Percentiles rank a stretch among this genome's conserved stretches.
These are phyloP conservation scores for Rhododendron mucronatum DNA, from an alignment of 148 eudicot species.

Conservation along the genomic window DNA sequence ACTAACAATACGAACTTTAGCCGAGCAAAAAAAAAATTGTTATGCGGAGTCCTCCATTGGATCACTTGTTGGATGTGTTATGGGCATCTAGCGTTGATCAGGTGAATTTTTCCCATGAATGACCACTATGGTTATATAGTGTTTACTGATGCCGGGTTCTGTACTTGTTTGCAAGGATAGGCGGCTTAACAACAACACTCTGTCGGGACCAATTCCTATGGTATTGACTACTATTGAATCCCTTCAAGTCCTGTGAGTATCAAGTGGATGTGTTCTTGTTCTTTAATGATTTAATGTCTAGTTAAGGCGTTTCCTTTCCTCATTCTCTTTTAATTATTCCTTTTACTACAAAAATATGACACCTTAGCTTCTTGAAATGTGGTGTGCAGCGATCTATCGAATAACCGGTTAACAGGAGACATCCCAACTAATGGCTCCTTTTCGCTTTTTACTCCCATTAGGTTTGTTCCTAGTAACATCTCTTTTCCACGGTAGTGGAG, in stretches of 20 bases:
- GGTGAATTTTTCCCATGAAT: neutral
- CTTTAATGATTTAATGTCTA: neutral
- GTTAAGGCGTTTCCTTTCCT: neutral
- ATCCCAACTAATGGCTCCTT: slow-evolving; percentile 85
- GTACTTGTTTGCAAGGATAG: slow-evolving; percentile 45
- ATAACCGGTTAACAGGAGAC: slow-evolving; percentile 47
- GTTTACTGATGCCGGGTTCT: slow-evolving; percentile 18
- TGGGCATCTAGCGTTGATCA: neutral
- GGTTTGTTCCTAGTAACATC: slow-evolving; percentile 36
- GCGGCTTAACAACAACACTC: slow-evolving; percentile 78
- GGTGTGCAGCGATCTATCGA: slow-evolving; percentile 70
- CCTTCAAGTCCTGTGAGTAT: slow-evolving; percentile 81
- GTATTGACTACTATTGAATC: slow-evolving; percentile 46
- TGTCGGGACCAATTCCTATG: slow-evolving; percentile 57
- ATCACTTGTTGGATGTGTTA: neutral
- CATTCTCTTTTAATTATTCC: neutral
- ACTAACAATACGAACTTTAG: too few relatives aligned
- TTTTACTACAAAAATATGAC: neutral
- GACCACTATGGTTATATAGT: slow-evolving; percentile 1
- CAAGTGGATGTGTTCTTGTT: neutral
- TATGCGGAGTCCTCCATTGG: neutral
- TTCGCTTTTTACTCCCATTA: slow-evolving; percentile 62
- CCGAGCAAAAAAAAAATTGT: too few relatives aligned
- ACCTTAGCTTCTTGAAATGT: slow-evolving; percentile 3
- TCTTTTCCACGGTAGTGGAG: neutral